These are phyloP conservation scores for Tetrapisispora nanseiensis DNA, from an alignment of 805 yeast genomes.

Conservation along the genomic window DNA sequence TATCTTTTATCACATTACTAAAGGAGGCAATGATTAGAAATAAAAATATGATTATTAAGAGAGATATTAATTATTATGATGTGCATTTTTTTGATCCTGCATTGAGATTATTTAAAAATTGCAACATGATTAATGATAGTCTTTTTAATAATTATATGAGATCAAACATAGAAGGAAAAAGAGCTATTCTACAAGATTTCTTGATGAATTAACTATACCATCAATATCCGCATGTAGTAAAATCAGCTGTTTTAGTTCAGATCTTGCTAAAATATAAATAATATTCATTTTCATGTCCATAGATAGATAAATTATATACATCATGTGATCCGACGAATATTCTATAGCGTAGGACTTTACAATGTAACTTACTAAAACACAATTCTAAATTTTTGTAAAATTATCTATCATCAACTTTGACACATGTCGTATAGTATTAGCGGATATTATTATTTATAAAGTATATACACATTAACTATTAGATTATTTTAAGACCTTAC, in stretches of 20 bases:
- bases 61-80: not conserved
- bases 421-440: too few relatives aligned
- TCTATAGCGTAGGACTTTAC: too few relatives aligned
- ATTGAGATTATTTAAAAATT: not conserved
- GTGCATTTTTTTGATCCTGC: not conserved
- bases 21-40: not conserved
- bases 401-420: too few relatives aligned
- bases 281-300: not conserved
- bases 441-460: too few relatives aligned
- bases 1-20: not conserved
- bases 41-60: not conserved
- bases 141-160: not conserved
- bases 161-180: not conserved
- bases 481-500: conserved; percentile 84
- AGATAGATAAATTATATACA: too few relatives aligned
- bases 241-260: too few relatives aligned
- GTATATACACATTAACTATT: not conserved
- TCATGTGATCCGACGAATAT: too few relatives aligned
- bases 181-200: not conserved
- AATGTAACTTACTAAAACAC: too few relatives aligned
- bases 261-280: too few relatives aligned
- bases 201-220: not conserved
- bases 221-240: too few relatives aligned
- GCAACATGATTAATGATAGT: not conserved
- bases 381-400: too few relatives aligned